A percentile compares a stretch with the other conserved stretches of the same genome.
phyloP scores from a whole-genome alignment of 176 grass and related monocot genomes.

The Triticum dicoccoides region DNA sequence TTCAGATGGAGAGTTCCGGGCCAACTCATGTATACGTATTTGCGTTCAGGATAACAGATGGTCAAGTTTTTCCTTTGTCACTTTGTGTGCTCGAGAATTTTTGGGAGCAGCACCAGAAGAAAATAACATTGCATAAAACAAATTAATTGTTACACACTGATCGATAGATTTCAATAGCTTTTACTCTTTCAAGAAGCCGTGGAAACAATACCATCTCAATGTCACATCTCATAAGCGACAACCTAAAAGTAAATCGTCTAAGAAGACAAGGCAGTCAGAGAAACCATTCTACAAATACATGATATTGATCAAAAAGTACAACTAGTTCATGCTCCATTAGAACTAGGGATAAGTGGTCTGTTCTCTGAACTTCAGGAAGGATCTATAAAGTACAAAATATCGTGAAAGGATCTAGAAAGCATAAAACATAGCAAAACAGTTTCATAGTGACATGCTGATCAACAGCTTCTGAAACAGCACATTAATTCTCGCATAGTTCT shows the following conservation, averaged over 20 bases:
- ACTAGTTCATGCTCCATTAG: not conserved
- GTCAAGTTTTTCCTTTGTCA: not conserved
- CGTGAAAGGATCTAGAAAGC: not conserved
- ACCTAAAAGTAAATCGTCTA: not conserved
- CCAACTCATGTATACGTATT: not conserved
- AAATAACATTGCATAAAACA: not conserved
- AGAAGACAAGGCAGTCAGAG: not conserved
- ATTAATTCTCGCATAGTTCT: not conserved
- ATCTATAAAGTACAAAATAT: not conserved
- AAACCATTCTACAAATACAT: not conserved
- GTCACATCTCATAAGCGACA: not conserved
- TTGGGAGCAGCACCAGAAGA: not conserved
- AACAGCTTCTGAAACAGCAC: not conserved
- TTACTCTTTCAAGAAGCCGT: not conserved
- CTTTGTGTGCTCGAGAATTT: not conserved
- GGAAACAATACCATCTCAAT: not conserved
- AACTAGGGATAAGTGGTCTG: not conserved
- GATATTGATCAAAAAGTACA: not conserved
- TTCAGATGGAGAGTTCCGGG: not conserved
- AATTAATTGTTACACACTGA: not conserved
- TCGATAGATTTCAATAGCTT: not conserved
- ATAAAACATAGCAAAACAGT: slow-evolving; percentile 4
- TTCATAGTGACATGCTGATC: not conserved
- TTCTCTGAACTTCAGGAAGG: not conserved
- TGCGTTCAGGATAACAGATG: not conserved